A percentile compares a stretch with the other conserved stretches of the same genome.
These are phyloP conservation scores for Phytophthora citricola DNA, from an alignment of 352 stramenopile genomes.

Conservation along the genomic window DNA sequence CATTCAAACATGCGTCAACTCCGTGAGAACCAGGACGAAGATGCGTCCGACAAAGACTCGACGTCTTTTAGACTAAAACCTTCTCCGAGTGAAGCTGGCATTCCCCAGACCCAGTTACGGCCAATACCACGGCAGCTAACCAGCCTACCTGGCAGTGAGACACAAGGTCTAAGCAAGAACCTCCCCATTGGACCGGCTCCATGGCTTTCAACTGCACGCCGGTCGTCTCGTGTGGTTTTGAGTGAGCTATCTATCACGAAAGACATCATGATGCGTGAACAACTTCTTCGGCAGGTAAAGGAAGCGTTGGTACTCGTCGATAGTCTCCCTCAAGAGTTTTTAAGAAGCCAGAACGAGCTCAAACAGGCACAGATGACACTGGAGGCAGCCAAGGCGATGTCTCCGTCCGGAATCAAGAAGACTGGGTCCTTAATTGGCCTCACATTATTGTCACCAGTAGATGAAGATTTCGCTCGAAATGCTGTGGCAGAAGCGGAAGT, in stretches of 20 bases:
- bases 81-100: conserved; percentile 23
- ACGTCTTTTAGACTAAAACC: conserved; percentile 4
- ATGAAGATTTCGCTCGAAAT: conserved; percentile 11
- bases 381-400: conserved; percentile 19
- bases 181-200: background rate
- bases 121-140: conserved; percentile 7
- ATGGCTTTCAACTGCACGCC: conserved; percentile 25
- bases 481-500: conserved; percentile 15
- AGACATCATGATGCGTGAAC: conserved; percentile 66
- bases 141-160: background rate
- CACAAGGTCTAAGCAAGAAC: background rate
- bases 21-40: conserved; percentile 26
- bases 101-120: conserved; percentile 8
- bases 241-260: conserved; percentile 61
- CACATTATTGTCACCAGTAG: conserved; percentile 10
- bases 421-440: conserved; percentile 29
- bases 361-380: conserved; percentile 23
- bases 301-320: conserved; percentile 34
- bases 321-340: conserved; percentile 38
- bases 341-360: conserved; percentile 30
- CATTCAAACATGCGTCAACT: conserved; percentile 30
- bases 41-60: background rate
- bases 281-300: conserved; percentile 56
- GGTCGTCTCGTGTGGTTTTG: conserved; percentile 48
- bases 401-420: conserved; percentile 32